Base-by-base conservation (phyloP, 208 protist species). In the Trichomonas vaginalis region DNA sequence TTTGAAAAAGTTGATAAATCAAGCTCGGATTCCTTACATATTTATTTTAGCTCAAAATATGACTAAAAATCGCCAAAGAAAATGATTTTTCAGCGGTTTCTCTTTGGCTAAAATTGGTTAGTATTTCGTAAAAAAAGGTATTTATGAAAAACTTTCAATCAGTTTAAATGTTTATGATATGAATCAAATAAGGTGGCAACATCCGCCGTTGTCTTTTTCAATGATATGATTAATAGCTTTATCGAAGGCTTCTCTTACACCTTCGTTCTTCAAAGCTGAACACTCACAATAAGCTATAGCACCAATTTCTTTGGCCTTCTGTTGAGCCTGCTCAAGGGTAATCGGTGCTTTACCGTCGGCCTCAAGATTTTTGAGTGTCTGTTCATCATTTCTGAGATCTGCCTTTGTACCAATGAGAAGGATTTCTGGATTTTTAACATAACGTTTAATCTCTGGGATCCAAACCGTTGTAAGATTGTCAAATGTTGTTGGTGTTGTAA, bases 401-500 rank as follows among this genome's bases (percentile, higher is more conserved):
- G 49, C 35, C 42, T 95, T 95, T 35, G 40, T 46, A 6, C 92
- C 92, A 80, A 95, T 39, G 17, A 95, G 92, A 21, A 95, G 27
- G 15, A 95, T 82, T 48, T 3, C 21, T 15, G 39, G 37, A 39
- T 62, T 40, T 80, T 70, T 70, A 92, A 27, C 12, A 47, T 95
- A 49, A 47, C 37, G 37, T 39, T 47, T 42, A 42, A 95, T 80
- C 37, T 95, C 92, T 23, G 47, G 49, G 3, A 90, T 46, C 96
- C 90, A 96, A 51, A 95, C 97, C 6, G 40, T 95, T 15, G 95
- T 82, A 17, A 98, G 96, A 95, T 98, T 98, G 27, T 97, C 97
- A 61, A 98, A 97, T 40, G 97, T 98, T 15, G 96, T 49, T 14
- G 95, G 97, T n/a, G 90, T 95, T 92, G 97, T 96, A 96, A 98